Base-by-base conservation (phyloP, 2,329 filamentous ascomycete species). In the Dothideomycetes sp. region DNA sequence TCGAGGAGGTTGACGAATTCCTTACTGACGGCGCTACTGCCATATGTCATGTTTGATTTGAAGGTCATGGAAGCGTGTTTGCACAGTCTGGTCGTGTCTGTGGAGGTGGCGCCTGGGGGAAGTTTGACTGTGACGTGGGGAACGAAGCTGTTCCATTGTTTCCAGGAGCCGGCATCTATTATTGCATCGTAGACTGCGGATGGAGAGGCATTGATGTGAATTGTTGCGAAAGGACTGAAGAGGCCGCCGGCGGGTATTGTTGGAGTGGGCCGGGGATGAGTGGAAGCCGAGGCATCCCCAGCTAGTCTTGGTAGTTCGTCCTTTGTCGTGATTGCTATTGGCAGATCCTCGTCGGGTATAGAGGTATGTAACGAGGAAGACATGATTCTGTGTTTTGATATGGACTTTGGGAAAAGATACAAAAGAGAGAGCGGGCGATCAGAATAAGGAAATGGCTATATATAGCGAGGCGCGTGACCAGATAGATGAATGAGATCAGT, bases 111-210 rank as follows among this genome's bases (percentile, higher is more conserved):
- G 4, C 31, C 36, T 7, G 31, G 18, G 31, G 52, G 49, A 1
- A 49, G 42, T 31, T 41, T 44, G 47, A 71, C 63, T n/a, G 58
- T 60, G 4, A 68, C 64, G 17, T 56, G 54, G 2, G 65, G 60
- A 4, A 65, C 55, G 49, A 69, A 70, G 5, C 55, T 54, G 46
- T 69, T 70, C 68, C 68, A 71, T 34, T 59, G 48, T 16, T 59
- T 56, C 61, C 62, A 70, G 37, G 60, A 63, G 16, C 63, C 60
- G 19, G 64, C 63, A 49, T 69, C 57, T 36, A 63, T 56, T 3
- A 70, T 50, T 7, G 58, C 56, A 17, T 62, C 52, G 57, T 65
- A 68, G 43, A 69, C 61, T n/a, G 56, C 49, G 16, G 57, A 46
- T 3, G 64, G 54, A 7, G 64, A 57, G 2, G 65, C 65, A 32